Percentiles rank a stretch among this genome's conserved stretches.
Conservation (phyloP, 192 early-diverging fungal genomes). For the Podila epicladia region DNA sequence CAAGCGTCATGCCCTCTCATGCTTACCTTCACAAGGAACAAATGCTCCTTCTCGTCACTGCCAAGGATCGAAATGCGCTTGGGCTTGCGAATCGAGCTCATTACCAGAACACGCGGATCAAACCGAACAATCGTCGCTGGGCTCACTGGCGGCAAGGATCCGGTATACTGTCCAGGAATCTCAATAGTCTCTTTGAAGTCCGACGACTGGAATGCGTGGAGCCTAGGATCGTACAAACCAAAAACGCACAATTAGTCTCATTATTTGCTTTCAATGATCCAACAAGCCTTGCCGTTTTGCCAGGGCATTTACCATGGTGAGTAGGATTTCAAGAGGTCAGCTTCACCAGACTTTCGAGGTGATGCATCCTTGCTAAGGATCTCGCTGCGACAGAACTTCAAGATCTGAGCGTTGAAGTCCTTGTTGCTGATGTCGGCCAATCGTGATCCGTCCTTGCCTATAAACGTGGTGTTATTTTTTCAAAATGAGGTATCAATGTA, state of each 20-base stretch:
- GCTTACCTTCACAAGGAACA: constrained; percentile 78
- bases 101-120: constrained; percentile 68
- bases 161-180: constrained; percentile 81
- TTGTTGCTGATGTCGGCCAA: constrained; percentile 51
- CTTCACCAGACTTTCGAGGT: constrained; percentile 39
- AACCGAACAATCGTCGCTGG: constrained; percentile 73
- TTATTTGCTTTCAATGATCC: background rate
- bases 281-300: constrained; percentile 28
- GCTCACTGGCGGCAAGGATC: constrained; percentile 61
- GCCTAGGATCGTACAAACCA: background rate
- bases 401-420: constrained; percentile 55
- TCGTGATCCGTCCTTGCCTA: constrained; percentile 64
- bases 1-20: constrained; percentile 1
- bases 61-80: constrained; percentile 77
- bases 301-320: constrained; percentile 69
- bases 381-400: constrained; percentile 54
- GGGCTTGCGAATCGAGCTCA: constrained; percentile 78
- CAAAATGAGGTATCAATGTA: background rate
- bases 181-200: constrained; percentile 63
- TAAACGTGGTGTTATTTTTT: background rate
- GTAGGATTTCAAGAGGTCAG: constrained; percentile 65
- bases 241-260: background rate
- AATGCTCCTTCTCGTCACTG: constrained; percentile 77
- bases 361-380: constrained; percentile 49
- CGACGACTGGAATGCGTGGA: constrained; percentile 33